Evolutionary conservation across 1,284 basidiomycete species (phyloP).

Genomic region (Entoloma clypeatum): DNA sequence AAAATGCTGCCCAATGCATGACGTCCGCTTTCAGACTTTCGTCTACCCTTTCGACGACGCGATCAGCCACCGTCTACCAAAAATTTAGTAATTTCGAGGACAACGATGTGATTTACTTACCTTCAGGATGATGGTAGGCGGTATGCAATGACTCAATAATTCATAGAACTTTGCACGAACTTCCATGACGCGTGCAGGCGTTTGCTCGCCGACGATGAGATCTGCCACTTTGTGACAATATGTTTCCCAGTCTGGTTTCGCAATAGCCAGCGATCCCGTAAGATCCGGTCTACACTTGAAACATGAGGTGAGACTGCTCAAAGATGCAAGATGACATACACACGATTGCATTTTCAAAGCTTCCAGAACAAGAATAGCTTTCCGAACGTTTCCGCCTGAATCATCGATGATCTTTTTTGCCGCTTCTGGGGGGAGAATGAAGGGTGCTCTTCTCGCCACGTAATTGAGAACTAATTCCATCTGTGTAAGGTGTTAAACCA

Average conservation of each 20-base stretch:
- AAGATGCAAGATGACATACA: slow-evolving; percentile 24
- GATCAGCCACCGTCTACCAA: slow-evolving; percentile 79
- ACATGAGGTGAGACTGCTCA: slow-evolving; percentile 1
- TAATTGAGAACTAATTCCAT: slow-evolving; percentile 78
- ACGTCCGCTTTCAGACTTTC: slow-evolving; percentile 86
- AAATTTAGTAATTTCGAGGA: slow-evolving; percentile 6
- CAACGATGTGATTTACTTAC: slow-evolving; percentile 37
- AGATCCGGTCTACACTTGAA: slow-evolving; percentile 58
- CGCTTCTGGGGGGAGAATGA: slow-evolving; percentile 76
- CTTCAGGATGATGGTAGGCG: slow-evolving; percentile 89
- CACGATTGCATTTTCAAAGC: slow-evolving; percentile 94
- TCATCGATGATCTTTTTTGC: slow-evolving; percentile 75
- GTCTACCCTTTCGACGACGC: slow-evolving; percentile 84
- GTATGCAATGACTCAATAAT: slow-evolving; percentile 95
- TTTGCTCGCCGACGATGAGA: slow-evolving; percentile 88
- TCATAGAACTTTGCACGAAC: slow-evolving; percentile 94
- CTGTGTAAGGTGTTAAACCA: slow-evolving; percentile 34
- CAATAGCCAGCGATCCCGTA: slow-evolving; percentile 70
- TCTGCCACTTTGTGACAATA: slow-evolving; percentile 95
- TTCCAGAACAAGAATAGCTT: slow-evolving; percentile 93
- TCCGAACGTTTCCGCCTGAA: slow-evolving; percentile 88
- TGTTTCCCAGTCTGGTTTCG: slow-evolving; percentile 99
- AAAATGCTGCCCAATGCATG: slow-evolving; percentile 96
- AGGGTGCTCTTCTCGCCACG: slow-evolving; percentile 82
- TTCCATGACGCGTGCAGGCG: slow-evolving; percentile 88